Base-by-base conservation (phyloP, 805 yeast genomes). In the Clavispora asparagi region DNA sequence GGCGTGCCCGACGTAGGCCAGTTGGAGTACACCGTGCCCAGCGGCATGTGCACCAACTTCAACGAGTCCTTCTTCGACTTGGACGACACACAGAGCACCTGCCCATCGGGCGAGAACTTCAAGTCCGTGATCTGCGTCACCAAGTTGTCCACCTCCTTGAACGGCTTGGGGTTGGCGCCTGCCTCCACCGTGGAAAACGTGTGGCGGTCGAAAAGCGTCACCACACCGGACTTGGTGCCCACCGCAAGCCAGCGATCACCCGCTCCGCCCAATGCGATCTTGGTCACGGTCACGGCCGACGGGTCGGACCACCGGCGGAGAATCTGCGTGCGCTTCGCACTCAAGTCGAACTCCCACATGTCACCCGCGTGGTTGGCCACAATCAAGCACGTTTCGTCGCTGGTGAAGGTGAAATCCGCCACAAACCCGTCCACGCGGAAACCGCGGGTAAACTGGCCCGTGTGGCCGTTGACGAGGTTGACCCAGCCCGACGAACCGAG, bases 1-100 rank as follows among this genome's bases (percentile, higher is more conserved):
- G 99, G 98, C 0, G 99, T 92, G 6, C 90, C 90, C 43, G 92
- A 83, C 1, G 98, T 94, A 14, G 99, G 99, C 99, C 99, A 94
- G 71, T 94, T 94, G 41, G 83, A 75, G 68, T 83, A 94, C 7
- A 88, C 96, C 16, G 87, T 79, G 53, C 92, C 88, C 25, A 87
- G 77, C 19, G 97, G 96, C 47, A 92, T 67, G 62, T 94, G 98
- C 11, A 89, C 91, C 52, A 94, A 63, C 58, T 91, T 78, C 50
- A 94, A 71, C 3, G 97, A 87, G 64, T 94, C 98, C 57, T 84
- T 82, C 68, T 83, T 82, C 6, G 85, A 89, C 57, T 95, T 76
- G 8, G 95, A 86, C 0, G 97, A 92, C 52, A 91, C 77, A 56
- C 89, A 85, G 51, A 94, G 69, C 14, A 94, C 66, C 65, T 94